These are phyloP conservation scores for Claviceps sp. DNA, from an alignment of 2,329 filamentous ascomycete genomes.

Conservation along the genomic window DNA sequence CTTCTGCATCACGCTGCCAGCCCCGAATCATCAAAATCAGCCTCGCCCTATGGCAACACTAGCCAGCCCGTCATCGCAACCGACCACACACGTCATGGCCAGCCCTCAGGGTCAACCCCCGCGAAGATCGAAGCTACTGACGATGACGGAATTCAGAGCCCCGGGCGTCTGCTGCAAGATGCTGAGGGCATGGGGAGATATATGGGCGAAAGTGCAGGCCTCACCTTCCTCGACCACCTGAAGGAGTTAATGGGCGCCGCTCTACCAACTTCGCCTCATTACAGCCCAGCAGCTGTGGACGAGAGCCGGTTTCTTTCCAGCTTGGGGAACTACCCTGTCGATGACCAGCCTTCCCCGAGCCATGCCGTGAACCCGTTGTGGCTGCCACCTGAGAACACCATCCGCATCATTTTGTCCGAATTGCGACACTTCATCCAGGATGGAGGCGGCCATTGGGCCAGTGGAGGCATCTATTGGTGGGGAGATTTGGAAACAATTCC, in stretches of 20 bases:
- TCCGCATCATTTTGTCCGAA: slow-evolving; percentile 24
- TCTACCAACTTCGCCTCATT: slow-evolving; percentile 4
- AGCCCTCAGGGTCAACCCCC: slow-evolving; percentile 1
- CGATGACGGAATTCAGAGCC: slow-evolving; percentile 13
- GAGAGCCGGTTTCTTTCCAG: slow-evolving; percentile 23
- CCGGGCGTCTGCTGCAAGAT: slow-evolving; percentile 32
- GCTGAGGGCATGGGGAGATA: slow-evolving; percentile 30
- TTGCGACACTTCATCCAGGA: slow-evolving; percentile 33
- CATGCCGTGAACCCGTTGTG: slow-evolving; percentile 25
- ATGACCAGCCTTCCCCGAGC: slow-evolving; percentile 29
- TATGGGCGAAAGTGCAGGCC: slow-evolving; percentile 35
- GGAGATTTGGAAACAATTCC: slow-evolving; percentile 24
- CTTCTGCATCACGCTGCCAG: slow-evolving; percentile 17
- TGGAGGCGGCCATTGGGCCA: slow-evolving; percentile 25
- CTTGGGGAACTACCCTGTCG: slow-evolving; percentile 32
- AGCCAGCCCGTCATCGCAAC: not conserved
- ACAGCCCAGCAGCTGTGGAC: slow-evolving; percentile 2
- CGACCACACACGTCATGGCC: not conserved
- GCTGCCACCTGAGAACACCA: slow-evolving; percentile 24
- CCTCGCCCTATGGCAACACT: slow-evolving; percentile 7
- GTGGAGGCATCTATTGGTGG: slow-evolving; percentile 37
- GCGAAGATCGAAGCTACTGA: slow-evolving; percentile 10
- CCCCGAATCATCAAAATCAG: slow-evolving; percentile 11
- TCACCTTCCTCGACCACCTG: slow-evolving; percentile 34
- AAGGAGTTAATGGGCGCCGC: slow-evolving; percentile 30